Conservation (phyloP, 495 filamentous ascomycete genomes). For the Aspergillus funiculosus region DNA sequence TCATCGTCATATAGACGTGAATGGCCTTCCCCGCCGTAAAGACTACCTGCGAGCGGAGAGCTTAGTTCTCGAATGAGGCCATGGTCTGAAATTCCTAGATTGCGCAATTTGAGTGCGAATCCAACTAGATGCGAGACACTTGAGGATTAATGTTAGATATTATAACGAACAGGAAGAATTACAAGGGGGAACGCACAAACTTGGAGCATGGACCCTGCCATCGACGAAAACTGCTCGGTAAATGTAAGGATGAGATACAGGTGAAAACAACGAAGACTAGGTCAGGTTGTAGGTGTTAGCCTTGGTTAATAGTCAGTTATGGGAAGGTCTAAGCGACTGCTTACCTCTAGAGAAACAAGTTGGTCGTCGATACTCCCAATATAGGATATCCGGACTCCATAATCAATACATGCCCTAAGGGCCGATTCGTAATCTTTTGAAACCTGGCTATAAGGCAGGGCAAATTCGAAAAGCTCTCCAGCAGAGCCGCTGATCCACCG, state of each 20-base stretch:
- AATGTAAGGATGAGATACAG: constrained; percentile 82
- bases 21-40: constrained; percentile 90
- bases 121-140: constrained; percentile 85
- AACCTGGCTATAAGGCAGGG: constrained; percentile 67
- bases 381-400: constrained; percentile 77
- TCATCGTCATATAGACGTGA: constrained; percentile 87
- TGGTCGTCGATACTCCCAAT: constrained; percentile 96
- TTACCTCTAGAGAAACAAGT: constrained; percentile 80
- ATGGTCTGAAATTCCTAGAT: constrained; percentile 86
- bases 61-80: constrained; percentile 90
- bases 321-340: constrained; percentile 4
- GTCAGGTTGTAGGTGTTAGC: constrained; percentile 1
- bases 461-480: constrained; percentile 89
- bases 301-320: constrained; percentile 14
- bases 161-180: not conserved
- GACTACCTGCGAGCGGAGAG: constrained; percentile 77
- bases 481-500: constrained; percentile 81
- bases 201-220: constrained; percentile 83
- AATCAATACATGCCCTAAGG: constrained; percentile 62
- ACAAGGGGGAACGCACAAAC: constrained; percentile 59
- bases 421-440: constrained; percentile 75
- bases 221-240: constrained; percentile 93
- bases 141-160: constrained; percentile 4
- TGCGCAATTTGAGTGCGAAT: constrained; percentile 87
- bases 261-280: constrained; percentile 78